These are phyloP conservation scores for Syzygium oleosum DNA, from an alignment of 345 rosid species.

Conservation along the genomic window DNA sequence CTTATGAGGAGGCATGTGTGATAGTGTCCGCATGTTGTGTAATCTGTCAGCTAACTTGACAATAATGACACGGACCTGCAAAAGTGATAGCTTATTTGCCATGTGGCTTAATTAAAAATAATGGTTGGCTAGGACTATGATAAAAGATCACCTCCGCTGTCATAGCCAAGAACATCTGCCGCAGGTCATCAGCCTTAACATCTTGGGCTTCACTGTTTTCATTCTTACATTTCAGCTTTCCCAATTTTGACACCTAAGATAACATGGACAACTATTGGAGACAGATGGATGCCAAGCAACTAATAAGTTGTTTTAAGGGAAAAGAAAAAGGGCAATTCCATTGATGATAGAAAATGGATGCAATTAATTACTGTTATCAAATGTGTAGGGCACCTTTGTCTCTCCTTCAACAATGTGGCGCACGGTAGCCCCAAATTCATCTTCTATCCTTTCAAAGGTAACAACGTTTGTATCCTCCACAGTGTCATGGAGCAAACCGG, in stretches of 20 bases:
- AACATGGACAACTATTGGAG: not conserved
- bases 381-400: conserved; percentile 65
- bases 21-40: conserved; percentile 96
- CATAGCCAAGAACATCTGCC: conserved; percentile 98
- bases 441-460: conserved; percentile 87
- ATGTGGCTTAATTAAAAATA: not conserved
- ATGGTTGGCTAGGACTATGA: not conserved
- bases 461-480: conserved; percentile 95
- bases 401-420: conserved; percentile 98
- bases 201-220: conserved; percentile 75
- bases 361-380: not conserved
- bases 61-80: conserved; percentile 96
- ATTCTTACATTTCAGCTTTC: conserved; percentile 79
- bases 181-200: conserved; percentile 97
- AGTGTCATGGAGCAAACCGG: conserved; percentile 95
- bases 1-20: conserved; percentile 92
- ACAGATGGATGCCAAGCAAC: not conserved
- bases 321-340: not conserved
- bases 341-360: not conserved
- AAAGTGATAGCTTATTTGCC: conserved; percentile 8
- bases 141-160: conserved; percentile 70
- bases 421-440: conserved; percentile 82
- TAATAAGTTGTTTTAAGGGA: not conserved
- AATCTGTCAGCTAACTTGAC: conserved; percentile 98
- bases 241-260: conserved; percentile 83